Conservation (phyloP, 306 rosid genomes). For the Urtica urens region DNA sequence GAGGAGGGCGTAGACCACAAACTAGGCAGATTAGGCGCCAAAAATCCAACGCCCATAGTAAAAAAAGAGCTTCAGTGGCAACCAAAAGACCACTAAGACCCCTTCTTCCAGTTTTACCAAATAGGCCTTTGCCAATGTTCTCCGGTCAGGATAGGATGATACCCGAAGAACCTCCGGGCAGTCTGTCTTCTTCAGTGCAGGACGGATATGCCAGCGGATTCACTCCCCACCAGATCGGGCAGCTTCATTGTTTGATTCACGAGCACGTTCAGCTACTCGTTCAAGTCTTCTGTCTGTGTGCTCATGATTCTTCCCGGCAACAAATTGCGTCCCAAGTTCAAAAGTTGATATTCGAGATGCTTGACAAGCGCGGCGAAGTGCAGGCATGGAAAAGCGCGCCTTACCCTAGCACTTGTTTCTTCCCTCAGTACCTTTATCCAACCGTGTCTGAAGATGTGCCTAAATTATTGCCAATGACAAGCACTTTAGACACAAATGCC, state of each 20-base stretch:
- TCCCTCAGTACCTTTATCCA: constrained; percentile 29
- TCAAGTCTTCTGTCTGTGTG: constrained; percentile 74
- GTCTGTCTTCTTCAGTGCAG: constrained; percentile 29
- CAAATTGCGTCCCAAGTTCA: constrained; percentile 73
- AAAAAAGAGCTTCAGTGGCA: constrained; percentile 38
- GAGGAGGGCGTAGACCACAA: constrained; percentile 65
- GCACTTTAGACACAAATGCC: constrained; percentile 21
- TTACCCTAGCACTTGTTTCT: constrained; percentile 66
- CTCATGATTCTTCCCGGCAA: constrained; percentile 62
- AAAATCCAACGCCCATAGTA: constrained; percentile 33
- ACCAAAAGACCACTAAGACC: constrained; percentile 68
- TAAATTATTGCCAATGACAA: constrained; percentile 24
- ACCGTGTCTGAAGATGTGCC: constrained; percentile 38
- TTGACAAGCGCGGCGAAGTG: constrained; percentile 54
- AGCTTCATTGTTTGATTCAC: constrained; percentile 66
- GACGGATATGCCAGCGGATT: constrained; percentile 62
- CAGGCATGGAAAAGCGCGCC: constrained; percentile 44
- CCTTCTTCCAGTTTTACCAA: constrained; percentile 59
- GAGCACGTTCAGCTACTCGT: constrained; percentile 89
- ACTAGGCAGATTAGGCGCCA: constrained; percentile 71
- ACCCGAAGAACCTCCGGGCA: constrained; percentile 28
- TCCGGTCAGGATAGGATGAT: constrained; percentile 26
- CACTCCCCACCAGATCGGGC: constrained; percentile 70
- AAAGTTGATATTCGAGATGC: constrained; percentile 66
- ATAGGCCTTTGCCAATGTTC: constrained; percentile 31